Percentiles rank a stretch among this genome's conserved stretches.
phyloP scores from a whole-genome alignment of 768 basidiomycete genomes.

The Lactarius quietus region DNA sequence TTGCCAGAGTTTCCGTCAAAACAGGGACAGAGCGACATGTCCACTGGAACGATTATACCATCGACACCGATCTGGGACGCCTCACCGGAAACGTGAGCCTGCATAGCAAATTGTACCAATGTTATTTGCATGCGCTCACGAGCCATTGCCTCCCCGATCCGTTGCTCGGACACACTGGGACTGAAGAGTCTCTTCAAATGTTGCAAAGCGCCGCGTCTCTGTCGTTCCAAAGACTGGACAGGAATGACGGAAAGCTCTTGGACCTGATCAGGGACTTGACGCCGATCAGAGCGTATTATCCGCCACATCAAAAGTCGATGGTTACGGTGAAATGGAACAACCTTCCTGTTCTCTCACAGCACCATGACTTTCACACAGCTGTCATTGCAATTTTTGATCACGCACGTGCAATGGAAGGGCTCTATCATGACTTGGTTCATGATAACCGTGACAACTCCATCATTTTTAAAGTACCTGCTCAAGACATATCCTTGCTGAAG shows the following conservation, averaged over 20 bases:
- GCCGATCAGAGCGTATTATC: constrained; percentile 7
- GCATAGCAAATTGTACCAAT: constrained; percentile 35
- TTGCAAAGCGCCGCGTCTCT: constrained; percentile 37
- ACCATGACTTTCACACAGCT: constrained; percentile 6
- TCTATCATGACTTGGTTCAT: constrained; percentile 3
- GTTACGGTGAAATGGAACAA: constrained; percentile 1
- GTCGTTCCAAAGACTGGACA: constrained; percentile 39
- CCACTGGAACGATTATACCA: constrained; percentile 32
- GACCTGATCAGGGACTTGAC: neutral
- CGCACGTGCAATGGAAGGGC: neutral
- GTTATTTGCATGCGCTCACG: constrained; percentile 46
- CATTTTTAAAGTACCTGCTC: neutral
- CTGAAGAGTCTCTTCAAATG: constrained; percentile 41
- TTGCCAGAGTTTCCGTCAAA: neutral
- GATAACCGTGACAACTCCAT: neutral
- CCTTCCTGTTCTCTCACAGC: constrained; percentile 10
- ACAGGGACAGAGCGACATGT: neutral
- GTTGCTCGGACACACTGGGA: constrained; percentile 42
- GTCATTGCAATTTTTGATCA: neutral
- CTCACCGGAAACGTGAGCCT: constrained; percentile 32
- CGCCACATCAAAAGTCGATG: constrained; percentile 5
- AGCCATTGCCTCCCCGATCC: constrained; percentile 43
- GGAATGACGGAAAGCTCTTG: neutral
- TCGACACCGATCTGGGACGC: constrained; percentile 34
- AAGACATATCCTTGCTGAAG: neutral